Percentiles rank a stretch among this genome's conserved stretches.
Evolutionary conservation across 441 rosid species (phyloP).

Genomic region (Pelargonium myrrhifolium): DNA sequence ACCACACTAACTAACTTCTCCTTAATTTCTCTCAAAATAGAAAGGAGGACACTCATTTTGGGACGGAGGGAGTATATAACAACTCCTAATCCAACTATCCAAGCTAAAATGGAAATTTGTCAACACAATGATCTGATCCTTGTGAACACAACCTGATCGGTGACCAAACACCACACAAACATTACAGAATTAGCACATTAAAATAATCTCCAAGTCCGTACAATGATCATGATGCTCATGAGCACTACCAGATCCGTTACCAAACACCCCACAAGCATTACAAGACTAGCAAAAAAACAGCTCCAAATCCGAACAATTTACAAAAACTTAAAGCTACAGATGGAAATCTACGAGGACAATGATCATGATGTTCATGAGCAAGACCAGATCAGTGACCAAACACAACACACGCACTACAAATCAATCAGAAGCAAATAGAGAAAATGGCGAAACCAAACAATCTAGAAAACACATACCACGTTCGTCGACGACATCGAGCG

Average conservation of each 20-base stretch:
- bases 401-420: not conserved
- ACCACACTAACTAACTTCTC: no score
- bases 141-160: not conserved
- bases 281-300: no score
- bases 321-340: not conserved
- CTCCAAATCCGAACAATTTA: not conserved
- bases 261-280: no score
- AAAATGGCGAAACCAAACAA: not conserved
- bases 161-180: not conserved
- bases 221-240: no score
- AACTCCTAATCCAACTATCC: no score
- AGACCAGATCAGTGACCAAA: not conserved
- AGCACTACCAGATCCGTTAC: no score
- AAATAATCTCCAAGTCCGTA: no score
- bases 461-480: constrained; percentile 39
- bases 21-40: no score
- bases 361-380: not conserved
- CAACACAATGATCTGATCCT: no score
- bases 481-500: constrained; percentile 83
- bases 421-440: not conserved
- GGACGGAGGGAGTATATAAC: no score
- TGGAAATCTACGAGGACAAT: not conserved
- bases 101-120: not conserved
- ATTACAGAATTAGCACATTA: not conserved
- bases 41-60: no score